A percentile compares a stretch with the other conserved stretches of the same genome.
These are phyloP conservation scores for Podila verticillata DNA, from an alignment of 192 early-diverging fungal species.

Conservation along the genomic window DNA sequence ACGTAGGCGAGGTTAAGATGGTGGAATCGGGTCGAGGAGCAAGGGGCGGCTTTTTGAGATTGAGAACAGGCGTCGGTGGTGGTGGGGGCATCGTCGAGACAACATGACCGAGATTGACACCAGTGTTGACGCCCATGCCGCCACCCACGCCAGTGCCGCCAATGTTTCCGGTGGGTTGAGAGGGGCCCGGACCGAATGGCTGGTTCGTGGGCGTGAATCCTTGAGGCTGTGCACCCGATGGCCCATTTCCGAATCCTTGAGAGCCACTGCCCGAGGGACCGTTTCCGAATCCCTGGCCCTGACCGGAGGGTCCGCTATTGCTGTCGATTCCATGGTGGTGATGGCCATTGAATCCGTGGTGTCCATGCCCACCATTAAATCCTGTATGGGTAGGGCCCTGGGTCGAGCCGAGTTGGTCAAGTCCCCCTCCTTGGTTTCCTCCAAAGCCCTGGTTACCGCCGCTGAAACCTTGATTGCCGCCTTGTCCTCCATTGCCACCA, in stretches of 20 bases:
- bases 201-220: neutral
- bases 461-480: neutral
- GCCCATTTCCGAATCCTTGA: neutral
- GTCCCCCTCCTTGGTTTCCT: constrained; percentile 14
- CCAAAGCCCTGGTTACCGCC: neutral
- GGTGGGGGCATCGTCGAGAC: neutral
- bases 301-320: neutral
- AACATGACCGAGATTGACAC: too few relatives aligned
- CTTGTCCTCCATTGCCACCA: neutral
- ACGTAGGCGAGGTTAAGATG: neutral
- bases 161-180: neutral
- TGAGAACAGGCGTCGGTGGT: neutral
- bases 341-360: too few relatives aligned
- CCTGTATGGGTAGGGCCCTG: neutral
- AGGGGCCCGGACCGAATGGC: neutral
- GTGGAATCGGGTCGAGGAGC: neutral
- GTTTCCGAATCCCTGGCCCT: neutral
- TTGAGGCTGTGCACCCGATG: neutral
- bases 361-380: neutral
- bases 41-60: neutral
- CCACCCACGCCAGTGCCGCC: neutral
- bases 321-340: neutral
- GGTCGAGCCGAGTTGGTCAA: constrained; percentile 4
- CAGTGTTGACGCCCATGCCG: neutral
- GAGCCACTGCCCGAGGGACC: neutral